These are phyloP conservation scores for Aureobasidium sp. DNA, from an alignment of 2,329 filamentous ascomycete genomes.

Conservation along the genomic window DNA sequence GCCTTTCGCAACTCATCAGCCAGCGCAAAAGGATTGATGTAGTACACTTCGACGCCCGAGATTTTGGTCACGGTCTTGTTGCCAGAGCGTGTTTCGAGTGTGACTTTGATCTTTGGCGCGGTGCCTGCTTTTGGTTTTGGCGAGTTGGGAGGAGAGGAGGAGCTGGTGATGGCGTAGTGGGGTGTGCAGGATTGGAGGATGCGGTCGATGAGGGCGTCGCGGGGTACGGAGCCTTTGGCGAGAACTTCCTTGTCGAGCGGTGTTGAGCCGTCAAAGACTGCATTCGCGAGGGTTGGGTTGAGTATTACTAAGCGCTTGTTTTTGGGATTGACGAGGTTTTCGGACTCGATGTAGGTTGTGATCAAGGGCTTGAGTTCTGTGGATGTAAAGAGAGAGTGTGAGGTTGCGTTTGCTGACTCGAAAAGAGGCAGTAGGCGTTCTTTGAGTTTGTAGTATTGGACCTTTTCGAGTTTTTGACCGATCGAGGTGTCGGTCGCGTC, in stretches of 20 bases:
- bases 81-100: conserved; percentile 57
- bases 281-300: conserved; percentile 56
- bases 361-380: conserved; percentile 52
- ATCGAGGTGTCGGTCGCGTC: conserved; percentile 35
- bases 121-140: conserved; percentile 55
- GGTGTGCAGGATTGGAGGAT: conserved; percentile 50
- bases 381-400: conserved; percentile 48
- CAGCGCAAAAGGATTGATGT: conserved; percentile 52
- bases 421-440: conserved; percentile 52
- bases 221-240: conserved; percentile 50
- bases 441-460: conserved; percentile 51
- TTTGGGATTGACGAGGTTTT: conserved; percentile 48
- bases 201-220: conserved; percentile 55
- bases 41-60: conserved; percentile 54
- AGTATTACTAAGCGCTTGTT: conserved; percentile 57
- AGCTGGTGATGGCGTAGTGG: conserved; percentile 52
- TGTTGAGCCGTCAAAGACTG: conserved; percentile 49
- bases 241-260: conserved; percentile 50
- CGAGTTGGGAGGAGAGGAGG: conserved; percentile 36
- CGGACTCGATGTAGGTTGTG: conserved; percentile 52
- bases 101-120: conserved; percentile 53
- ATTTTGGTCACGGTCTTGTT: conserved; percentile 61
- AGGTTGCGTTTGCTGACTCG: conserved; percentile 42
- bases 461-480: conserved; percentile 44
- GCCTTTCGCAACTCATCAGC: conserved; percentile 61